Evolutionary conservation across 2,329 filamentous ascomycete species (phyloP), one percentile per base, ranked within the genome.

Genomic region (Colletotrichum sp.): DNA sequence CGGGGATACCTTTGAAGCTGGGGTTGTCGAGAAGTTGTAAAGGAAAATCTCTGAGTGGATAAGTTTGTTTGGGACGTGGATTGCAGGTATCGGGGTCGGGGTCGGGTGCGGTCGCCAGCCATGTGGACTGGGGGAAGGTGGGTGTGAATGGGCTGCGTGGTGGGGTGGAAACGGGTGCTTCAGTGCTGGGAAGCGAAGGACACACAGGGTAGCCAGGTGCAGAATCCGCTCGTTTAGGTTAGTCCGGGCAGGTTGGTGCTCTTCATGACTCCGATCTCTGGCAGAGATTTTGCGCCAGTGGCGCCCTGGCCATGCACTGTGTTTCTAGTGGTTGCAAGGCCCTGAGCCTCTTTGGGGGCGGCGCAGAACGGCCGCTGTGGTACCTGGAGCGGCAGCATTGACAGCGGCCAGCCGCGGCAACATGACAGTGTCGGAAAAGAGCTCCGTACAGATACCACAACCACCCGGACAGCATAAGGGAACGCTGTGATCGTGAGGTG

Each of bases 11-110:
- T 67, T 43, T 76, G 73, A 76, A 76, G 73, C 73, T 76, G 73
- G 73, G 73, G 73, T 76, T 60, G 73, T 76, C 73, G 65, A 73
- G 70, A 76, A 73, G 73, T 76, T 76, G 73, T 73, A 73, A 75
- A 76, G 64, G 70, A 76, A 76, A 76, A 73, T 76, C 70, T 76
- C 58, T 76, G 70, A 76, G 73, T 73, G 73, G 73, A 68, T 75
- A 75, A 73, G 70, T 76, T 73, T 73, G 73, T 76, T 76, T 76
- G 62, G 73, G 73, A 73, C 58, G 28, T 62, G 58, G 58, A 56
- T 72, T 60, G 73, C 34, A 73, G 64, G 64, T 73, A 68, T 75
- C 64, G 65, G 73, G 69, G 73, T 75, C 58, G 73, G 62, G 73
- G 73, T 75, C 58, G 73, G 62, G 73, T 76, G 73, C 70, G 64